phyloP scores from a whole-genome alignment of 495 filamentous ascomycete species.

The Chaetomium cochliodes region DNA sequence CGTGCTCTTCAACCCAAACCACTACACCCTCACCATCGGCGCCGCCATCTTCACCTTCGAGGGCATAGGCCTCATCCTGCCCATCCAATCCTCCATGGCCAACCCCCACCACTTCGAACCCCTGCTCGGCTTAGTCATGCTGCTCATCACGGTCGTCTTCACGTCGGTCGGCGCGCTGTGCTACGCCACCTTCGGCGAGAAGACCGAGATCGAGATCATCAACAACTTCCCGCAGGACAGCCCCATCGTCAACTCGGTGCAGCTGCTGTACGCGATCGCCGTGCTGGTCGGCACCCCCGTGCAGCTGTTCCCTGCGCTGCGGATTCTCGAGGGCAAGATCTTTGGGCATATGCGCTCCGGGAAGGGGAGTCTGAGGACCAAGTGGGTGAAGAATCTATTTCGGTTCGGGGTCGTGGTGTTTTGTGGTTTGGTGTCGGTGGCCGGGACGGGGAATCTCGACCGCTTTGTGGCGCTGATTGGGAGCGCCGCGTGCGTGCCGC shows the following conservation, averaged over 20 bases:
- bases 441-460: conserved; percentile 60
- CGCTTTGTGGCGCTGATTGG: conserved; percentile 65
- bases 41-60: conserved; percentile 67
- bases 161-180: conserved; percentile 62
- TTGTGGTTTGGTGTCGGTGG: conserved; percentile 52
- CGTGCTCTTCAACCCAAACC: conserved; percentile 58
- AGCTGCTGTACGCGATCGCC: conserved; percentile 64
- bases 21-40: conserved; percentile 62
- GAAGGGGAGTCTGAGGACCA: conserved; percentile 51
- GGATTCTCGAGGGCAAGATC: conserved; percentile 58
- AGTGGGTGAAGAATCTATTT: conserved; percentile 67
- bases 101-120: conserved; percentile 57
- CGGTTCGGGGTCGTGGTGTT: conserved; percentile 48
- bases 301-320: conserved; percentile 62
- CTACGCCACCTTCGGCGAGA: conserved; percentile 61
- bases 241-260: conserved; percentile 63
- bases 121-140: conserved; percentile 59
- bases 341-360: conserved; percentile 56
- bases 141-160: conserved; percentile 62
- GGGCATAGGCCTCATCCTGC: conserved; percentile 64
- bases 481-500: conserved; percentile 67
- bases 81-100: conserved; percentile 63
- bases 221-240: conserved; percentile 61
- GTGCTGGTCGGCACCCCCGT: conserved; percentile 62
- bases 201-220: conserved; percentile 61